Evolutionary conservation across 495 filamentous ascomycete genomes (phyloP).

Genomic region (Penicillium lagena): DNA sequence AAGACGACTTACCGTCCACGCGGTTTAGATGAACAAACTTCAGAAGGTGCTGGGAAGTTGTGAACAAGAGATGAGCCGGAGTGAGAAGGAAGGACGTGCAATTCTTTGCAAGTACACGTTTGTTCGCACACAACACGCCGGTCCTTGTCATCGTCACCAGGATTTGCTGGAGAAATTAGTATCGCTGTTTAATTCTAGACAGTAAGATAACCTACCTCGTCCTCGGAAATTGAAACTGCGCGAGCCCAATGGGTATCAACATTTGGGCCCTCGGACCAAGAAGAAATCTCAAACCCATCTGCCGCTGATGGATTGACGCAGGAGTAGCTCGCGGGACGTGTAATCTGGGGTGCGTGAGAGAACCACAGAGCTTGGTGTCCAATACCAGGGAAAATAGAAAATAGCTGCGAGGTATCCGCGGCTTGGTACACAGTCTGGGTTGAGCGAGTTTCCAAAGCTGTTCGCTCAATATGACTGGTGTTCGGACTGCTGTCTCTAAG

Average conservation of each 20-base stretch:
- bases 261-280: conserved; percentile 27
- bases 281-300: conserved; percentile 10
- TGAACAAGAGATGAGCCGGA: conserved; percentile 78
- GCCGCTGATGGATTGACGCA: conserved; percentile 11
- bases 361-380: conserved; percentile 37
- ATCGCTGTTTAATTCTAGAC: background rate
- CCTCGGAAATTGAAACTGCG: conserved; percentile 29
- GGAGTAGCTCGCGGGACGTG: conserved; percentile 24
- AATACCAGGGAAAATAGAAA: conserved; percentile 32
- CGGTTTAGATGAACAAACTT: conserved; percentile 84
- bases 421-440: conserved; percentile 26
- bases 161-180: conserved; percentile 26
- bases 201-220: conserved; percentile 23
- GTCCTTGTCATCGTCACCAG: conserved; percentile 54
- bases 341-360: conserved; percentile 23
- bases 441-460: conserved; percentile 29
- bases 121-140: conserved; percentile 75
- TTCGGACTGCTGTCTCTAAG: conserved; percentile 29
- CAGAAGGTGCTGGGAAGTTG: conserved; percentile 81
- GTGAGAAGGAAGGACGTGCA: conserved; percentile 89
- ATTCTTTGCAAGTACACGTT: conserved; percentile 64
- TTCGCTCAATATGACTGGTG: conserved; percentile 29
- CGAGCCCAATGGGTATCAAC: conserved; percentile 37
- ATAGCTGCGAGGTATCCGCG: conserved; percentile 28
- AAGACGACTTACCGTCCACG: conserved; percentile 49